A percentile compares a stretch with the other conserved stretches of the same genome.
Evolutionary conservation across 2,329 filamentous ascomycete genomes (phyloP).

Genomic region (Penicillium concentricum): DNA sequence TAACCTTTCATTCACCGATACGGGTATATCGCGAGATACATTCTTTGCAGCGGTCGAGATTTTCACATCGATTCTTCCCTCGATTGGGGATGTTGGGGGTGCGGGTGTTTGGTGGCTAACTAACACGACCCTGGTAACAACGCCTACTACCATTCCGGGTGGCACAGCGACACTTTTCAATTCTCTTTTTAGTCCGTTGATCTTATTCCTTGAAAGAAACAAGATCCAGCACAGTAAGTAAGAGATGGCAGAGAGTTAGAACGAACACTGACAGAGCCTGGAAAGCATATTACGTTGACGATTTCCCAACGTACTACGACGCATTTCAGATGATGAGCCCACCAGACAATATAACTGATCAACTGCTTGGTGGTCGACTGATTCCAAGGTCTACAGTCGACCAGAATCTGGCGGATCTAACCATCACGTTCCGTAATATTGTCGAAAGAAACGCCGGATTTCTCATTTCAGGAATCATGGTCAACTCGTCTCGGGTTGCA

Average conservation of each 20-base stretch:
- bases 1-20: constrained; percentile 6
- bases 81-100: constrained; percentile 11
- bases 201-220: not conserved
- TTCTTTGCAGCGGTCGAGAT: constrained; percentile 6
- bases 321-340: constrained; percentile 69
- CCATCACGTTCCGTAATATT: constrained; percentile 4
- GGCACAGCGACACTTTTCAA: not conserved
- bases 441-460: not conserved
- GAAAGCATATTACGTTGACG: constrained; percentile 11
- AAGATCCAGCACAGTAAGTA: constrained; percentile 9
- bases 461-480: constrained; percentile 11
- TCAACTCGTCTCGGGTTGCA: constrained; percentile 10
- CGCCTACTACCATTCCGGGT: not conserved
- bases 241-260: no score
- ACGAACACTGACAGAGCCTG: not conserved
- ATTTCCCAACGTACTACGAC: constrained; percentile 59
- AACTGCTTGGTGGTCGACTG: constrained; percentile 17
- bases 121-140: not conserved
- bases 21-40: not conserved
- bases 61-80: constrained; percentile 5
- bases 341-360: constrained; percentile 13
- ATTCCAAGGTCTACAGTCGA: constrained; percentile 18
- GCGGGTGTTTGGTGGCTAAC: constrained; percentile 10
- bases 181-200: not conserved
- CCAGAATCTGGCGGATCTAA: not conserved